These are phyloP conservation scores for Daldinia childiae DNA, from an alignment of 495 filamentous ascomycete genomes.

Conservation along the genomic window DNA sequence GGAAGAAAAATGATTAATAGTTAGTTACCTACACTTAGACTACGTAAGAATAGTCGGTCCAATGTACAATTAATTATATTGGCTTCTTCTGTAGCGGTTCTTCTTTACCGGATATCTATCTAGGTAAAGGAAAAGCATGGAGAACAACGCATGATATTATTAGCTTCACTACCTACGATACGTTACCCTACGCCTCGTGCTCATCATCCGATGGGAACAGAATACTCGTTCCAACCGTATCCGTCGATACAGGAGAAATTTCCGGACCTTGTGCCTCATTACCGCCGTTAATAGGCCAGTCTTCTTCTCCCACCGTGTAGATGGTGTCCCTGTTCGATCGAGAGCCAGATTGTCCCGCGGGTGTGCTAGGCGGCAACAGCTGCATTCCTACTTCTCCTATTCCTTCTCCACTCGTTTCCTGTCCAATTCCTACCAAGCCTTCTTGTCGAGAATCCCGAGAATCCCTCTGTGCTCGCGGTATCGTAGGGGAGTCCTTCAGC, in stretches of 20 bases:
- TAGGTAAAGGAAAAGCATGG: too few species aligned
- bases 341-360: neutral
- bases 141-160: too few species aligned
- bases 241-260: neutral
- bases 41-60: neutral
- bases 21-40: neutral
- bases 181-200: neutral
- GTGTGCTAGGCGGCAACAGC: neutral
- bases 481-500: neutral
- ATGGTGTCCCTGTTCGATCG: neutral
- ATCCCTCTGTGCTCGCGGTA: neutral
- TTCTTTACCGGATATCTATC: too few species aligned
- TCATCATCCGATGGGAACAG: slow-evolving; percentile 33
- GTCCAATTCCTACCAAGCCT: neutral
- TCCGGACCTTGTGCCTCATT: neutral
- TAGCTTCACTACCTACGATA: neutral
- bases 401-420: neutral
- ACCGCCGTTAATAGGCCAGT: neutral
- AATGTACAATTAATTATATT: neutral
- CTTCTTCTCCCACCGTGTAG: slow-evolving; percentile 7
- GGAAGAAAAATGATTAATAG: neutral
- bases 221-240: slow-evolving; percentile 26
- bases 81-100: neutral
- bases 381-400: neutral
- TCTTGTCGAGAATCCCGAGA: neutral